These are phyloP conservation scores for Panicum hallii DNA, from an alignment of 202 grass and related monocot species.

Conservation along the genomic window DNA sequence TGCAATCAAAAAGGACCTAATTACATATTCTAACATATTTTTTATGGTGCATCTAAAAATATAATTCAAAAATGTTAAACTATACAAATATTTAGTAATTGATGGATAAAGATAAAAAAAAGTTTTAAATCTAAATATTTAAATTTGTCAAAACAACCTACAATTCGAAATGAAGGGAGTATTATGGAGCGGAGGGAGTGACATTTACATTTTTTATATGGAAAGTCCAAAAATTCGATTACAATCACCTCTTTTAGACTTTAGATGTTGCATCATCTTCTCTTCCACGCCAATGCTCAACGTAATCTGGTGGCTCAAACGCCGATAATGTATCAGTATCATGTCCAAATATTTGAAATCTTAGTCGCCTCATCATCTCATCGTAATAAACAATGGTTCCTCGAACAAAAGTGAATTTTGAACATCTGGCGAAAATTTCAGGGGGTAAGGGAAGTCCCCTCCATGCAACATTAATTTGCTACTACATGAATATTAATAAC, in stretches of 20 bases:
- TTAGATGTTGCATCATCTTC: not conserved
- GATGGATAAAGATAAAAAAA: too few species aligned
- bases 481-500: not conserved
- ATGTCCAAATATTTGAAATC: slow-evolving; percentile 12
- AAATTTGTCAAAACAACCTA: too few species aligned
- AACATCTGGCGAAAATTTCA: not conserved
- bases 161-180: too few species aligned
- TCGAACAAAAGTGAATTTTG: not conserved
- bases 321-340: not conserved
- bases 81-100: too few species aligned
- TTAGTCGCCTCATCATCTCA: not conserved
- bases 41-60: too few species aligned
- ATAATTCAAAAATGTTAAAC: too few species aligned
- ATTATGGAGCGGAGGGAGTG: too few species aligned
- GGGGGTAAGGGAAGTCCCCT: not conserved
- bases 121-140: too few species aligned
- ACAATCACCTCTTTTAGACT: not conserved
- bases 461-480: not conserved
- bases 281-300: not conserved
- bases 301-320: not conserved
- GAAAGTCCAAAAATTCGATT: not conserved
- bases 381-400: not conserved
- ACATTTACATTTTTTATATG: not conserved
- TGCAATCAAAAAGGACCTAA: too few species aligned
- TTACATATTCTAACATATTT: too few species aligned